Evolutionary conservation across 495 filamentous ascomycete species (phyloP), one percentile per base, ranked within the genome.

Genomic region (Aspergillus bertholletiae): DNA sequence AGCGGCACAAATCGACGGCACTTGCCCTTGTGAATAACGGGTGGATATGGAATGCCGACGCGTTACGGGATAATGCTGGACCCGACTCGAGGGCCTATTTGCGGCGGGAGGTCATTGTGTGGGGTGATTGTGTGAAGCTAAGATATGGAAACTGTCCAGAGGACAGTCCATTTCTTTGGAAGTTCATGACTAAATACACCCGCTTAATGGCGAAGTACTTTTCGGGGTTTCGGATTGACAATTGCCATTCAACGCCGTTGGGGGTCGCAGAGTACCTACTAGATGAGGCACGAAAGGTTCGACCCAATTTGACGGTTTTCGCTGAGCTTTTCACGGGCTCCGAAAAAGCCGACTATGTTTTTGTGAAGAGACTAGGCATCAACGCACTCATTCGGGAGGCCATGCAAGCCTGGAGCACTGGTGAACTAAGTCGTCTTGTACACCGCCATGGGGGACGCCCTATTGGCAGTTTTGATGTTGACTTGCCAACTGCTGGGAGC

Each of bases 1-100:
- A 81, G 56, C 86, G 89, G 67, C 86, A 96, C 63, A 84, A 84
- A 40, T 76, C 83, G 2, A 88, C 88, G 53, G 84, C 88, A 45
- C 73, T 97, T 30, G 89, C 90, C 3, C 72, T 99, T 17, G 92
- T 87, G 27, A 97, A 96, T 72, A 99, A 99, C 65, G 95, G 95
- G 53, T 99, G 95, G 95, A 90, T 97, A 18, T 99, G 95, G 95
- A 91, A 89, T 57, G 92, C 94, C 13, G 91, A 96, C 65, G 92
- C 91, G 0, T 81, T 97, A 71, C 84, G 88, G 22, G 95, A 99
- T 69, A 93, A 96, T 66, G 95, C 95, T 17, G 95, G 95, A 0
- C 87, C 89, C 0, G 70, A 88, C 37, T 97, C 93, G 2, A 87
- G 86, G 37, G 89, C 93, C 32, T 99, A 99, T 62, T 80, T 97